Evolutionary conservation across 2,329 filamentous ascomycete genomes (phyloP).

Genomic region (Colletotrichum sp.): DNA sequence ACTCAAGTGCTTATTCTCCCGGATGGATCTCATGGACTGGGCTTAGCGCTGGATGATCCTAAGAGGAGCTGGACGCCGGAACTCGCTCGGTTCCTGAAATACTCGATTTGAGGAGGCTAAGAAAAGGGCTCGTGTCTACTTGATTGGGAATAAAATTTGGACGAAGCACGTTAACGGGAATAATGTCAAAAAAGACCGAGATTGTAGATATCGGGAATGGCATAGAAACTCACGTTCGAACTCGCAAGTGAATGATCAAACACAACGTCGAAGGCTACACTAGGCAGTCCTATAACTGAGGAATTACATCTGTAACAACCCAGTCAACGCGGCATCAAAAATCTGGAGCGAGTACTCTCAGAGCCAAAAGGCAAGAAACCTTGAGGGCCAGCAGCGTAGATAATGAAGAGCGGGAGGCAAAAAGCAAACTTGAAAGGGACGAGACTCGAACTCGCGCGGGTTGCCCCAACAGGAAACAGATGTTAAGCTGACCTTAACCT

Average conservation of each 20-base stretch:
- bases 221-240: background rate
- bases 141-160: background rate
- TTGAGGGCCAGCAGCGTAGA: fast-evolving
- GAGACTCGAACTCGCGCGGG: background rate
- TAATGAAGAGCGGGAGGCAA: background rate
- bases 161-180: background rate
- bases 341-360: background rate
- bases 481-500: background rate
- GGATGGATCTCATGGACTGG: constrained; percentile 31
- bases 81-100: constrained; percentile 30
- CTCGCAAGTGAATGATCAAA: background rate
- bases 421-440: background rate
- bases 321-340: background rate
- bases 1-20: constrained; percentile 31
- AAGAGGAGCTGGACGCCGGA: constrained; percentile 29
- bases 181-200: background rate
- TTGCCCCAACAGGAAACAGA: background rate
- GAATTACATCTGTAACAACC: background rate
- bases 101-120: constrained; percentile 13
- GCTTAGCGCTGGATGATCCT: constrained; percentile 27
- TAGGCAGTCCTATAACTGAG: background rate
- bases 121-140: background rate
- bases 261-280: background rate
- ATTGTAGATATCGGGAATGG: background rate
- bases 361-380: background rate